Evolutionary conservation across 495 filamentous ascomycete genomes (phyloP), one percentile per base, ranked within the genome.

Genomic region (Neurospora sublineolata): DNA sequence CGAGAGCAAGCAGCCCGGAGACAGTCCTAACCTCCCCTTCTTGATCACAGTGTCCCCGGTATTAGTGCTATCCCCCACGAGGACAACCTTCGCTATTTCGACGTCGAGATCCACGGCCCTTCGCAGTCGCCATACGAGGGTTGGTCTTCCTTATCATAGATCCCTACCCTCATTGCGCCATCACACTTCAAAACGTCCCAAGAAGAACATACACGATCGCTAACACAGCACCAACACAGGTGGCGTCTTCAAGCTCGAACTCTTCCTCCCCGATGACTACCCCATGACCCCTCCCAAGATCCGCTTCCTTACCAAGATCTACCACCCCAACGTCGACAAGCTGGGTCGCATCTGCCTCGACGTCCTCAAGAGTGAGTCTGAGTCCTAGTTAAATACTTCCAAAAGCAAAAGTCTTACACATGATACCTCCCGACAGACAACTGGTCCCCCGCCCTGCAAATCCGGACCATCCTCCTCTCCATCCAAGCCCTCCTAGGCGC

Each of bases 271-370:
- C 40, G 95, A 99, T 77, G 95, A 99, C 82, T 99, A 99, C 78
- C 95, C 95, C 11, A 99, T 99, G 95, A 96, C 93, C 40, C 95
- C 95, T 37, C 95, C 95, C 14, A 97, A 97, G 84, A 97, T 99
- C 74, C 91, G 95, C 44, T 99, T 99, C 82, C 83, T 99, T 23
- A 99, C 95, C 74, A 97, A 97, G 82, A 99, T 99, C 80, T 99
- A 97, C 80, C 95, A 99, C 78, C 95, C 95, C 39, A 99, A 99
- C 80, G 97, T 99, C 73, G 95, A 99, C 79, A 94, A 95, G 82
- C 88, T 98, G 0, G 95, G 95, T 67, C 91, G 95, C 37, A 99
- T 99, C 80, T 99, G 95, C 80, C 80, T 99, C 69, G 95, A 99
- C 81, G 96, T 99, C 36, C 81, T 99, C 72, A 99, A 99, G 86